Evolutionary conservation across 768 basidiomycete species (phyloP).

Genomic region (Floccularia luteovirens): DNA sequence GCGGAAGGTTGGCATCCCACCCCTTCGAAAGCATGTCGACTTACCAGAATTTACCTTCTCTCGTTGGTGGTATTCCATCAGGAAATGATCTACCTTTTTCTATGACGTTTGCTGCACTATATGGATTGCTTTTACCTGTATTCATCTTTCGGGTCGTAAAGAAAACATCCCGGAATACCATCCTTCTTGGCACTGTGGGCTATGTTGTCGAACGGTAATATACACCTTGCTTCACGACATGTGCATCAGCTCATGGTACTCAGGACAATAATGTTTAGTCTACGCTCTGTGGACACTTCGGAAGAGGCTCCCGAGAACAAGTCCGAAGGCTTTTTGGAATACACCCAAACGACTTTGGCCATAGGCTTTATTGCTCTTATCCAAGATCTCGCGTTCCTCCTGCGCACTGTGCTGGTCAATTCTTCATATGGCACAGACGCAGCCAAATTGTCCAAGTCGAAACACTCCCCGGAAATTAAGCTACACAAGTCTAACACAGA

Average conservation of each 20-base stretch:
- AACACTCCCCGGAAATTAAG: slow-evolving; percentile 1
- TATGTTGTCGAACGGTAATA: slow-evolving; percentile 11
- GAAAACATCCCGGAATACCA: slow-evolving; percentile 5
- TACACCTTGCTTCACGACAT: background rate
- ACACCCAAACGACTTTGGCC: slow-evolving; percentile 21
- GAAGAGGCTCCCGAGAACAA: slow-evolving; percentile 8
- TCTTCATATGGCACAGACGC: slow-evolving; percentile 25
- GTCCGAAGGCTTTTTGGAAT: slow-evolving; percentile 15
- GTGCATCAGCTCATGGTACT: background rate
- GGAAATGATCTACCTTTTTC: slow-evolving; percentile 5
- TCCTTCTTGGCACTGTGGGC: slow-evolving; percentile 4
- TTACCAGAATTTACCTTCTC: slow-evolving; percentile 3
- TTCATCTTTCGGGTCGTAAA: slow-evolving; percentile 6
- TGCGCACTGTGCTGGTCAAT: slow-evolving; percentile 31
- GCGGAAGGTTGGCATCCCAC: background rate
- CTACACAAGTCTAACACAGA: slow-evolving; percentile 16
- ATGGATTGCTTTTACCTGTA: slow-evolving; percentile 5
- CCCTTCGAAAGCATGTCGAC: slow-evolving; percentile 3
- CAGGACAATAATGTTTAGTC: slow-evolving; percentile 13
- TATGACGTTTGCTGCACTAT: slow-evolving; percentile 6
- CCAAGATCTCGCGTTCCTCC: slow-evolving; percentile 23
- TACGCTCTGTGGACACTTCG: slow-evolving; percentile 12
- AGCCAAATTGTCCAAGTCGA: slow-evolving; percentile 17
- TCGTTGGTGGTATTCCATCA: slow-evolving; percentile 6
- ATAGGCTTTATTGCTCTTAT: slow-evolving; percentile 25